Evolutionary conservation across 2,329 filamentous ascomycete species (phyloP), one percentile per base, ranked within the genome.

Genomic region (Aspergillus pseudoglaucus): DNA sequence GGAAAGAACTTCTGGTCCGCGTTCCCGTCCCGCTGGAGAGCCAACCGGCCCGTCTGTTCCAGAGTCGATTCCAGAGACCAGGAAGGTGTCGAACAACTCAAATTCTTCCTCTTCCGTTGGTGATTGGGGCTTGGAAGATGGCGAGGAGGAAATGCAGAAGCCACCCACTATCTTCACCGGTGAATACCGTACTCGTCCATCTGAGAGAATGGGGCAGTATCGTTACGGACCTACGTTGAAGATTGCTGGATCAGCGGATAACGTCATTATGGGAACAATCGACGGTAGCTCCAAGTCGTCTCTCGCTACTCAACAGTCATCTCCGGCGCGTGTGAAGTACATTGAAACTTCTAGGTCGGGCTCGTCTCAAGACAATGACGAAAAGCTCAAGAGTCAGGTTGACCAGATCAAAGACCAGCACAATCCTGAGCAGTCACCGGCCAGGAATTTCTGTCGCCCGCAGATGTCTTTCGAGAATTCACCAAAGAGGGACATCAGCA

Each of bases 141-240:
- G 18, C 20, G 62, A 54, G 3, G 62, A 68, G 6, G 65, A 69
- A 40, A 58, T 68, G 9, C 69, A 73, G 18, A 49, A 46, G 15
- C 55, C 52, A 2, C 33, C 47, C 18, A 53, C 47, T 40, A 48
- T 53, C 9, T 54, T 58, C 37, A 62, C 57, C 25, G 61, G 62
- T 4, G 55, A 63, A 27, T 60, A 58, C 46, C 53, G 53, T 14
- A 50, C 46, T 9, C 54, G 50, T 23, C 42, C 15, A 4, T 39
- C 50, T 10, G 27, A 44, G 6, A 44, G 30, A 25, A 20, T 53
- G 15, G 49, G 44, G 4, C 48, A 50, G 23, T 46, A 49, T 23
- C 32, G 39, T n/a, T 38, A 50, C 17, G 57, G 60, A 1, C 62
- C 62, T 22, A 58, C 38, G 15, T 51, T 66, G 15, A 59, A 46